A percentile compares a stretch with the other conserved stretches of the same genome.
These are phyloP conservation scores for Mycosarcoma maydis DNA, from an alignment of 1,284 basidiomycete genomes.

Conservation along the genomic window DNA sequence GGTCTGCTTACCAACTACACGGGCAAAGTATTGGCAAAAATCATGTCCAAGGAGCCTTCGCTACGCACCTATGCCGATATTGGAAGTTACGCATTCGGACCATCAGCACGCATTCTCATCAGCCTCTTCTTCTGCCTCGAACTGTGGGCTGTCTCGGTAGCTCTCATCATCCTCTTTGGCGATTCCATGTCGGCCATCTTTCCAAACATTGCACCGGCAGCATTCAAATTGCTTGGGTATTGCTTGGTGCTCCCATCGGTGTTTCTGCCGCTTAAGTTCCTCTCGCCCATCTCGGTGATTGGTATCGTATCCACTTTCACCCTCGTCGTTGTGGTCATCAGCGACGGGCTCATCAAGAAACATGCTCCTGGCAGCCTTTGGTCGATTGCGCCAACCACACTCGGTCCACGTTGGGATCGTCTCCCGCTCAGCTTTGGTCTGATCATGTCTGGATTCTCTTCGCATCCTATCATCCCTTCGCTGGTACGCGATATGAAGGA, in stretches of 20 bases:
- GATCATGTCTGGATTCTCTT: conserved; percentile 96
- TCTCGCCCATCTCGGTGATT: conserved; percentile 62
- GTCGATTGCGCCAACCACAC: conserved; percentile 77
- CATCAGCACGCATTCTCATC: conserved; percentile 55
- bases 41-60: conserved; percentile 59
- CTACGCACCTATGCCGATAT: conserved; percentile 65
- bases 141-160: conserved; percentile 62
- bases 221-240: conserved; percentile 59
- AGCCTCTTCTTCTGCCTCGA: conserved; percentile 63
- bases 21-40: conserved; percentile 64
- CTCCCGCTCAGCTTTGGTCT: conserved; percentile 79
- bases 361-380: conserved; percentile 83
- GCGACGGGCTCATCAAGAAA: conserved; percentile 84
- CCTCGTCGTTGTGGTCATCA: conserved; percentile 80
- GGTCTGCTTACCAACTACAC: conserved; percentile 64
- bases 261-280: conserved; percentile 58
- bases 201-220: conserved; percentile 27
- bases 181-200: conserved; percentile 58
- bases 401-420: conserved; percentile 72
- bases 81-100: conserved; percentile 63
- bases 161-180: conserved; percentile 63
- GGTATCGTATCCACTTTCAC: conserved; percentile 70
- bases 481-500: conserved; percentile 89
- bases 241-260: conserved; percentile 56
- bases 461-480: conserved; percentile 91